Evolutionary conservation across 495 filamentous ascomycete species (phyloP), one percentile per base, ranked within the genome.

Genomic region (Bathelium albidoporum): DNA sequence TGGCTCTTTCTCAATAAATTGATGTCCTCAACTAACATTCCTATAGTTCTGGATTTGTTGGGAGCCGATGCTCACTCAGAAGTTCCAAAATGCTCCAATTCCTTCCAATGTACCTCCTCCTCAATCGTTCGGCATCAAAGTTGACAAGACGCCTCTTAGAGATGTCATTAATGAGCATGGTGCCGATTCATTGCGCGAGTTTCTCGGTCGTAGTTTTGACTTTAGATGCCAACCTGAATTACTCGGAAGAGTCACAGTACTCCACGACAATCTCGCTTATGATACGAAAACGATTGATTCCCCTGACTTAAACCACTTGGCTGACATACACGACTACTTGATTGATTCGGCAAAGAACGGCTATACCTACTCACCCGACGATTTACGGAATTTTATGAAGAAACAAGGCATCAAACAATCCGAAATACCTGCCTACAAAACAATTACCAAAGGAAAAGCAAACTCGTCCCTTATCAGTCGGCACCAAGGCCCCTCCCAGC

Each of bases 291-390:
- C 74, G 4, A 85, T 93, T 14, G 69, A 79, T 45, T 79, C 84
- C 32, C 61, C 73, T 0, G 66, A 70, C 1, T 85, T 88, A 0
- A 78, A 86, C 22, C 74, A 81, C 18, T 72, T 95, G 2, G 86
- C 85, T 52, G 81, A 80, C 28, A 79, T 97, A 0, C 83, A 95
- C 10, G 88, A 90, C 52, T 78, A 87, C 39, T 75, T 97, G 3
- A 89, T 96, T 4, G 93, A 97, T 68, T 83, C 86, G 16, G 79
- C 83, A 16, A 97, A 97, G 69, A 84, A 88, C 41, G 91, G 92
- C 11, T 81, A 85, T 59, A 61, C 26, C 14, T 65, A 52, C 43
- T 11, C 26, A 20, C 3, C 12, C 16, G 70, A 77, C 0, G 78
- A 81, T 29, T 90, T 83, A 82, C 63, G 76, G 2, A 49, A 67